These are phyloP conservation scores for Candida buenavistaensis DNA, from an alignment of 1,139 yeast species.

Conservation along the genomic window DNA sequence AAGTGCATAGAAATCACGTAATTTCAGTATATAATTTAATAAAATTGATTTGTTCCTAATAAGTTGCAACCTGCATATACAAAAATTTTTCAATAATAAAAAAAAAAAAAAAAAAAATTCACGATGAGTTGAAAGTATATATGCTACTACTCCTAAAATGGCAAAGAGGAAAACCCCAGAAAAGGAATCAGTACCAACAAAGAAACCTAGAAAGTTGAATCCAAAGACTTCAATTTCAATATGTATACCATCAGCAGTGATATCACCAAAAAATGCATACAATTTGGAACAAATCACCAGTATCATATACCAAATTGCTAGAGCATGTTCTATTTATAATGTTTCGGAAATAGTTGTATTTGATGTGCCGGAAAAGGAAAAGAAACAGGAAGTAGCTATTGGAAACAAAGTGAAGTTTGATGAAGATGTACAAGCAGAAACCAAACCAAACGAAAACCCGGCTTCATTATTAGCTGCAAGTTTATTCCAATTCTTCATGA, in stretches of 20 bases:
- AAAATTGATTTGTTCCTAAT: too few species aligned
- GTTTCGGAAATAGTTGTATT: constrained; percentile 74
- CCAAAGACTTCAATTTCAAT: constrained; percentile 33
- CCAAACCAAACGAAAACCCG: constrained; percentile 24
- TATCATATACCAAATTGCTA: constrained; percentile 75
- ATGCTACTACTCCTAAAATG: too few species aligned
- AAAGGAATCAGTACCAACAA: constrained; percentile 21
- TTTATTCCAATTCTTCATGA: constrained; percentile 75
- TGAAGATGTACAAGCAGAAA: constrained; percentile 22
- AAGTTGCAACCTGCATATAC: too few species aligned
- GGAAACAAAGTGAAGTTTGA: constrained; percentile 35
- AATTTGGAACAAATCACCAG: constrained; percentile 73
- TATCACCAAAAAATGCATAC: constrained; percentile 52
- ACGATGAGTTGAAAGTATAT: constrained; percentile 1
- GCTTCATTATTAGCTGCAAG: constrained; percentile 59
- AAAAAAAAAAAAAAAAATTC: constrained; percentile 4
- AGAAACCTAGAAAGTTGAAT: constrained; percentile 31
- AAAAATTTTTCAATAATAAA: background rate
- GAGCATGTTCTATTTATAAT: constrained; percentile 65
- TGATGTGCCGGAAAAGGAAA: constrained; percentile 40
- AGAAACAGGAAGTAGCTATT: constrained; percentile 26
- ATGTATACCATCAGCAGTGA: constrained; percentile 66
- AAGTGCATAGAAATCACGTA: too few species aligned
- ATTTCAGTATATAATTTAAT: too few species aligned
- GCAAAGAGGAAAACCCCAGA: constrained; percentile 31